Conservation (phyloP, 768 basidiomycete genomes). For the Vishniacozyma victoriae region DNA sequence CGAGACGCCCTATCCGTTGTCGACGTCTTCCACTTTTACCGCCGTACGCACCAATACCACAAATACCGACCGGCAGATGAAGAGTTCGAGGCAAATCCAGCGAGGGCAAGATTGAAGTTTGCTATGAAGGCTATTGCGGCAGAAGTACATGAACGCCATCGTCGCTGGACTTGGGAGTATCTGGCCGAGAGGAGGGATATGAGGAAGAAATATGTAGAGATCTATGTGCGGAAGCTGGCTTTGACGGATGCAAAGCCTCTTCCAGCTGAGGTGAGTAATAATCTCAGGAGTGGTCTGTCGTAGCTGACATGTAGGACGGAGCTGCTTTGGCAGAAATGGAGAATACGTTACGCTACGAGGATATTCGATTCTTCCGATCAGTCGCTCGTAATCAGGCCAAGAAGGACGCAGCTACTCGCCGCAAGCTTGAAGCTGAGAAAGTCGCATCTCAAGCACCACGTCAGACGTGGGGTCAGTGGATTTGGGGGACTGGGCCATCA, state of each 20-base stretch:
- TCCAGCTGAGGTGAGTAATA: slow-evolving; percentile 52
- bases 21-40: slow-evolving; percentile 95
- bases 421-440: slow-evolving; percentile 64
- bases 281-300: background rate
- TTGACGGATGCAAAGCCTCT: slow-evolving; percentile 53
- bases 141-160: slow-evolving; percentile 73
- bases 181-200: slow-evolving; percentile 84
- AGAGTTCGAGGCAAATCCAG: slow-evolving; percentile 58
- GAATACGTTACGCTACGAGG: slow-evolving; percentile 79
- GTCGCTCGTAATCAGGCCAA: slow-evolving; percentile 81
- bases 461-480: slow-evolving; percentile 58
- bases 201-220: slow-evolving; percentile 70
- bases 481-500: slow-evolving; percentile 62
- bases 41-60: slow-evolving; percentile 69
- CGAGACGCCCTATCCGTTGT: slow-evolving; percentile 84
- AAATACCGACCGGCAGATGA: slow-evolving; percentile 66
- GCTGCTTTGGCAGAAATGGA: slow-evolving; percentile 61
- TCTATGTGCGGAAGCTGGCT: slow-evolving; percentile 61
- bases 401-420: slow-evolving; percentile 69
- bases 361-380: slow-evolving; percentile 93
- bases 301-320: slow-evolving; percentile 26
- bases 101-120: slow-evolving; percentile 67
- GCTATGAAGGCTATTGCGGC: slow-evolving; percentile 72
- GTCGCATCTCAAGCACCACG: slow-evolving; percentile 56
- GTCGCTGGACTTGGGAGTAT: slow-evolving; percentile 87